Evolutionary conservation across 495 filamentous ascomycete genomes (phyloP).

Genomic region (Lasiosphaeris hirsuta): DNA sequence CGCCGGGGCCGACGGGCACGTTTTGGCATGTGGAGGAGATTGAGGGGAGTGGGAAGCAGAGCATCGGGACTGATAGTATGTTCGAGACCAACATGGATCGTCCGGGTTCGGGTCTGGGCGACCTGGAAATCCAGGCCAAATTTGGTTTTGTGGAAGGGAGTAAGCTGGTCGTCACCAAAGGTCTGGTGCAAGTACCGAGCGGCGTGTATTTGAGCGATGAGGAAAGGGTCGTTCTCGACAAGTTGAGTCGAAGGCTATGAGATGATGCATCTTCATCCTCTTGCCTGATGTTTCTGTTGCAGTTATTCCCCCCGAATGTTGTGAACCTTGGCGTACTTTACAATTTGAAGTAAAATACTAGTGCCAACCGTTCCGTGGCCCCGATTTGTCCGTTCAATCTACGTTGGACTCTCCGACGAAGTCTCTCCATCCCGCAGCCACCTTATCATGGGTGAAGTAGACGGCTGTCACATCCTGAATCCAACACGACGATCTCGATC

Average conservation of each 20-base stretch:
- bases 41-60: background rate
- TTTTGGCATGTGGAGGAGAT: constrained; percentile 20
- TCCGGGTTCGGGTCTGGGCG: background rate
- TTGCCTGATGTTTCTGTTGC: too few relatives aligned
- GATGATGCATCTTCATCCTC: too few relatives aligned
- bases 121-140: background rate
- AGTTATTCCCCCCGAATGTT: too few relatives aligned
- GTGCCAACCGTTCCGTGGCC: too few relatives aligned
- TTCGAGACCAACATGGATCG: background rate
- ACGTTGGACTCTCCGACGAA: too few relatives aligned
- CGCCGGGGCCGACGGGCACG: constrained; percentile 42
- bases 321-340: too few relatives aligned
- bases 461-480: too few relatives aligned
- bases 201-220: constrained; percentile 37
- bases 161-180: constrained; percentile 30
- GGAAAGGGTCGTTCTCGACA: constrained; percentile 40
- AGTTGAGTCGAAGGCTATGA: constrained; percentile 33
- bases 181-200: constrained; percentile 32
- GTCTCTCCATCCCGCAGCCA: too few relatives aligned
- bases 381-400: too few relatives aligned
- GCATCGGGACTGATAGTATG: background rate
- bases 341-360: too few relatives aligned
- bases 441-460: too few relatives aligned
- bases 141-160: constrained; percentile 13
- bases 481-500: too few relatives aligned